Evolutionary conservation across 139 green algal genomes (phyloP).

Genomic region (Parachlorella kessleri): DNA sequence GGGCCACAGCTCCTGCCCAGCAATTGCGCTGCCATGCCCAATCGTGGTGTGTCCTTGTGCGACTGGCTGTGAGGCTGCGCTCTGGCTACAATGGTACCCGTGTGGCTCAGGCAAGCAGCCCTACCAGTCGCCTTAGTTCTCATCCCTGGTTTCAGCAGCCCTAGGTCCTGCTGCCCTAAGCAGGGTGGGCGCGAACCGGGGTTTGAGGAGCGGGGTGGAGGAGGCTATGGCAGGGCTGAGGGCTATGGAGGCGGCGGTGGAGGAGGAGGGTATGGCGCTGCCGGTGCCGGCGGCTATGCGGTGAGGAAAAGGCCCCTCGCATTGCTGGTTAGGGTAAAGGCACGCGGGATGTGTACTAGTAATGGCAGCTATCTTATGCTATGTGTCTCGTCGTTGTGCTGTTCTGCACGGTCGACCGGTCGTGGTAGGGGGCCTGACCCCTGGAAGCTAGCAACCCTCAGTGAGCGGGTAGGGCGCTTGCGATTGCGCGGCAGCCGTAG

Average conservation of each 20-base stretch:
- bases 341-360: too few relatives aligned
- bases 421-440: background rate
- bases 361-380: constrained; percentile 1
- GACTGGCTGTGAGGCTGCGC: too few relatives aligned
- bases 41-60: too few relatives aligned
- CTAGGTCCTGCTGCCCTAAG: background rate
- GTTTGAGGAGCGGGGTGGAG: background rate
- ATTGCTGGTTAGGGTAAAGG: too few relatives aligned
- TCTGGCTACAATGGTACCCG: too few relatives aligned
- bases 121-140: too few relatives aligned
- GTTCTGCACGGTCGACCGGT: too few relatives aligned
- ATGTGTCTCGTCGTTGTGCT: too few relatives aligned
- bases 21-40: too few relatives aligned
- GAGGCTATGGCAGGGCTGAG: background rate
- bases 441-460: background rate
- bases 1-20: too few relatives aligned
- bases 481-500: background rate
- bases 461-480: background rate
- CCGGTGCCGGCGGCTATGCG: background rate
- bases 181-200: background rate
- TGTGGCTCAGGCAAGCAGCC: too few relatives aligned
- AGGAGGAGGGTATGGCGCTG: background rate
- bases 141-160: too few relatives aligned
- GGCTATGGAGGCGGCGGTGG: background rate
- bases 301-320: background rate